Evolutionary conservation across 1,139 yeast species (phyloP), one percentile per base, ranked within the genome.

Genomic region (Arxiozyma heterogenica): DNA sequence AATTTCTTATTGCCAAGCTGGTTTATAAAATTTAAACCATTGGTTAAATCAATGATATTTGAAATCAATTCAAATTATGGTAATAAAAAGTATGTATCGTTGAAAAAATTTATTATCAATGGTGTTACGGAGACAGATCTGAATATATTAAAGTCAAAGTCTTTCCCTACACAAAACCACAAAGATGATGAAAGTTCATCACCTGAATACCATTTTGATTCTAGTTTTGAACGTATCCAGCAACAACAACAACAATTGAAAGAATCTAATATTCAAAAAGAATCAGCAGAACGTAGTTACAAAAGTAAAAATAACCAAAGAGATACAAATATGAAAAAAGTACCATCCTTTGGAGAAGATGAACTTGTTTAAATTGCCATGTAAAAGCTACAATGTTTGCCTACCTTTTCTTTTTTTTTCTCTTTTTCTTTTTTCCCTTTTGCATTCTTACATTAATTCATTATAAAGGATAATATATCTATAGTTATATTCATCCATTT

Each of bases 121-220:
- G 75, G 73, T 1, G 62, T 72, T n/a, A 70, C 74, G 1, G 61
- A 63, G 44, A 63, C 67, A 44, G 75, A 72, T 55, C 47, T 71
- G 18, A 57, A 60, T 15, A 63, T 69, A 9, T 63, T 70, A 51
- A 50, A 54, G 27, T 50, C 44, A 12, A 45, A 50, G 20, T 41
- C 39, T 39, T 47, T 51, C 41, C 50, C 49, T 41, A 46, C 46
- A 21, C 21, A 38, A 22, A 30, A 46, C 22, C 38, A 46, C 22
- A 46, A 34, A 25, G 23, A 20, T 34, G 39, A 46, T 22, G 49
- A 34, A 21, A 46, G 21, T 20, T 18, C 49, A 38, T 21, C 46
- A 18, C 46, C 49, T 9, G 39, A 39, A 18, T 44, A 44, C 15
- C 45, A 45, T 38, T 45, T 27, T 20, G 44, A 34, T 25, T 44